Conservation (phyloP, 805 yeast genomes). For the Candida quercuum region DNA sequence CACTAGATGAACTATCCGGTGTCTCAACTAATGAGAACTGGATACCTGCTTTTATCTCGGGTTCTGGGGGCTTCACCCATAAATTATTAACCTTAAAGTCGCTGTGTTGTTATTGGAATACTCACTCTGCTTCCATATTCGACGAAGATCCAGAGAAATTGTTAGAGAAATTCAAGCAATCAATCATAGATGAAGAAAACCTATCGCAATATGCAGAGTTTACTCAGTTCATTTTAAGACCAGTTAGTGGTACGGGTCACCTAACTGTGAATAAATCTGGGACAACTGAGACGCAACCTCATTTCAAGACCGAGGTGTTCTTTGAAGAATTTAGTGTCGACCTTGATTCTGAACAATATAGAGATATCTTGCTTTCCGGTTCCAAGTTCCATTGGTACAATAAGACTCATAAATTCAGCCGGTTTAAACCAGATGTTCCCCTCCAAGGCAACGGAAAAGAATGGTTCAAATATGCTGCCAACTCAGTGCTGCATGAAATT, state of each 20-base stretch:
- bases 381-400: slow-evolving; percentile 76
- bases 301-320: slow-evolving; percentile 64
- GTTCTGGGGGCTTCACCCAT: slow-evolving; percentile 59
- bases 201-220: slow-evolving; percentile 25
- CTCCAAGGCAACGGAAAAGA: slow-evolving; percentile 57
- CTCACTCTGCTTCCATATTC: slow-evolving; percentile 48
- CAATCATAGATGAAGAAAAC: slow-evolving; percentile 32
- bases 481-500: slow-evolving; percentile 71
- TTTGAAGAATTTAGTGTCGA: slow-evolving; percentile 89
- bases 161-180: slow-evolving; percentile 40
- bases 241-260: slow-evolving; percentile 86
- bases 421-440: slow-evolving; percentile 54
- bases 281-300: slow-evolving; percentile 62
- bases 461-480: slow-evolving; percentile 82
- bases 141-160: slow-evolving; percentile 44
- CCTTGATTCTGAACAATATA: slow-evolving; percentile 79
- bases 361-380: slow-evolving; percentile 73
- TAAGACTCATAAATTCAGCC: slow-evolving; percentile 70
- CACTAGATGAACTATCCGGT: slow-evolving; percentile 83
- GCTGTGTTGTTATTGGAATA: slow-evolving; percentile 80
- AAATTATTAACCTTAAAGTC: slow-evolving; percentile 73
- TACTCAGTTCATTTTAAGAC: slow-evolving; percentile 62
- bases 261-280: slow-evolving; percentile 76
- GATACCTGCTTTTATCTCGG: slow-evolving; percentile 80
- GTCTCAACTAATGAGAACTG: slow-evolving; percentile 83